phyloP scores from a whole-genome alignment of 2,329 filamentous ascomycete species.

The Aureobasidium sp. region DNA sequence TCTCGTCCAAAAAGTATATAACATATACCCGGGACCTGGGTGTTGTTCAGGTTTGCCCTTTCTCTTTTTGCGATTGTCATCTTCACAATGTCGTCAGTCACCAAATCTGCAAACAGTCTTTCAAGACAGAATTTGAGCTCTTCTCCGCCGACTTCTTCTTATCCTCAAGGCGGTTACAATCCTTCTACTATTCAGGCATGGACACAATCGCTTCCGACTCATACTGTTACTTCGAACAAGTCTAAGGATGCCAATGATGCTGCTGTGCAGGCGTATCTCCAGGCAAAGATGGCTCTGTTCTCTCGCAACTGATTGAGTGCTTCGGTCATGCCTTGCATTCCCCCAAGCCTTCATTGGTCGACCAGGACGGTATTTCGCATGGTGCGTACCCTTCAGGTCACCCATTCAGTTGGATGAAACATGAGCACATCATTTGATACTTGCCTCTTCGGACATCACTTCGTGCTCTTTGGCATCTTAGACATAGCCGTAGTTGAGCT shows the following conservation, averaged over 20 bases:
- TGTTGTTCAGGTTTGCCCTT: neutral
- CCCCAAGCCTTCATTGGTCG: too few species aligned
- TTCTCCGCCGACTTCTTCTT: neutral
- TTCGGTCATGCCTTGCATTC: neutral
- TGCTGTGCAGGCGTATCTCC: slow-evolving; percentile 30
- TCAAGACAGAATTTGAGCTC: slow-evolving; percentile 3
- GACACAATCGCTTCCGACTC: slow-evolving; percentile 15
- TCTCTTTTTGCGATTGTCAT: neutral
- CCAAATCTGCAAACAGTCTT: slow-evolving; percentile 2
- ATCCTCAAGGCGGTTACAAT: slow-evolving; percentile 16
- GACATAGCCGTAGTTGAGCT: too few species aligned
- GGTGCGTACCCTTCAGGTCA: too few species aligned
- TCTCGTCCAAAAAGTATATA: neutral
- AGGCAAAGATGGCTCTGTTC: slow-evolving; percentile 31
- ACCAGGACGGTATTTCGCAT: too few species aligned
- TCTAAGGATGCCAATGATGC: slow-evolving; percentile 20
- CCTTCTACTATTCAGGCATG: slow-evolving; percentile 19
- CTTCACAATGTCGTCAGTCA: slow-evolving; percentile 1
- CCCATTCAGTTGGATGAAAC: too few species aligned
- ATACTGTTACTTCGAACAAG: neutral
- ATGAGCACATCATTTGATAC: too few species aligned
- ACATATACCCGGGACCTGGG: neutral
- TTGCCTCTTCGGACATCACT: too few species aligned
- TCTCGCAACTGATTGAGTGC: slow-evolving; percentile 16
- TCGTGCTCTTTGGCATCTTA: too few species aligned